phyloP scores from a whole-genome alignment of 495 filamentous ascomycete species.

The Hypoxylon fuscum region DNA sequence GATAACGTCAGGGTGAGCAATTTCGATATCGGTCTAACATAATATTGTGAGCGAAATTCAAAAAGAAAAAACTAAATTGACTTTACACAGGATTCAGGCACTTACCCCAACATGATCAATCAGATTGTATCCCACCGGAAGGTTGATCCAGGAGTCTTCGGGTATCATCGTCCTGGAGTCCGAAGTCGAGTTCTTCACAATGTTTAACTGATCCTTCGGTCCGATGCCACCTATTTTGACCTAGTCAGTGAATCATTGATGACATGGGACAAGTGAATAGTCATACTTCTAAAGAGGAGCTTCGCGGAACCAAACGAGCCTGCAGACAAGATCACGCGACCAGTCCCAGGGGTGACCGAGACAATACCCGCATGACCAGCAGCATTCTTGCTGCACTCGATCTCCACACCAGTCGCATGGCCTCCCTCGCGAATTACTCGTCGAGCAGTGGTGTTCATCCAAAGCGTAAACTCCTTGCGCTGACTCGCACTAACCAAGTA shows the following conservation, averaged over 20 bases:
- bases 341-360: constrained; percentile 60
- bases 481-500: constrained; percentile 67
- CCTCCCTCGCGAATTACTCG: constrained; percentile 65
- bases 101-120: constrained; percentile 66
- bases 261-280: background rate
- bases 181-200: constrained; percentile 55
- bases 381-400: constrained; percentile 57
- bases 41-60: background rate
- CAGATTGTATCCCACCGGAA: constrained; percentile 71
- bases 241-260: constrained; percentile 1
- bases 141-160: constrained; percentile 64
- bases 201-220: constrained; percentile 57
- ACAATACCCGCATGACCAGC: constrained; percentile 61
- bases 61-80: background rate
- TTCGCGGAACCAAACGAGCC: constrained; percentile 71
- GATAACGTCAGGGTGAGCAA: constrained; percentile 62
- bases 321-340: constrained; percentile 67
- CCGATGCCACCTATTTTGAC: constrained; percentile 60
- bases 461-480: constrained; percentile 67
- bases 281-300: constrained; percentile 56
- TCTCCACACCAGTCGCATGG: constrained; percentile 66
- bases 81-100: background rate
- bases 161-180: constrained; percentile 55
- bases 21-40: constrained; percentile 59
- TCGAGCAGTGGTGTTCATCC: constrained; percentile 65